phyloP scores from a whole-genome alignment of 192 early-diverging fungal species.

The Allomyces arbusculus region DNA sequence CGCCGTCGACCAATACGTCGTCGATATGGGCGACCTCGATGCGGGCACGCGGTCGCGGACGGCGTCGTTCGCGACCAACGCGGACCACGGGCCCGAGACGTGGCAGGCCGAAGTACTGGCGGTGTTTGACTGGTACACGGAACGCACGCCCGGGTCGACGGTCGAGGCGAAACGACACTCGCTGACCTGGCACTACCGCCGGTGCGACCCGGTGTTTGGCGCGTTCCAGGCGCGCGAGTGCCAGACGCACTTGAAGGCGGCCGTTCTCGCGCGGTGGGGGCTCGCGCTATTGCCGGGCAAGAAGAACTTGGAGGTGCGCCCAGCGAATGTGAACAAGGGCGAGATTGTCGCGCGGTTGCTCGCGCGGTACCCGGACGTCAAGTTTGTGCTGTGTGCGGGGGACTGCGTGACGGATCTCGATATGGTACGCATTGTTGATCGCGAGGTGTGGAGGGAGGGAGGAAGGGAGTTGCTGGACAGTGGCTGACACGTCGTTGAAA shows the following conservation, averaged over 20 bases:
- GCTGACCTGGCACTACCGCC: slow-evolving; percentile 91
- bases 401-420: slow-evolving; percentile 96
- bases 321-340: slow-evolving; percentile 87
- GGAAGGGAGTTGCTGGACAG: too few species aligned
- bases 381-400: slow-evolving; percentile 89
- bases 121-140: slow-evolving; percentile 86
- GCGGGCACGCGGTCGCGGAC: too few species aligned
- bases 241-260: slow-evolving; percentile 81
- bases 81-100: slow-evolving; percentile 28
- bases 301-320: slow-evolving; percentile 88
- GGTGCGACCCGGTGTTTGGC: slow-evolving; percentile 86
- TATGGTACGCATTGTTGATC: slow-evolving; percentile 53
- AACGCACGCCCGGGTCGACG: slow-evolving; percentile 81
- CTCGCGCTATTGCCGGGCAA: slow-evolving; percentile 89
- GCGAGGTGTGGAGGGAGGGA: too few species aligned
- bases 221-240: slow-evolving; percentile 94
- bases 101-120: slow-evolving; percentile 89
- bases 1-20: too few species aligned
- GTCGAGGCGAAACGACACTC: slow-evolving; percentile 84
- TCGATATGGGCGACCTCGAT: too few species aligned
- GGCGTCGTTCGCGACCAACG: too few species aligned
- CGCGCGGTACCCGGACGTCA: slow-evolving; percentile 33
- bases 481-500: too few species aligned
- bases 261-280: slow-evolving; percentile 76
- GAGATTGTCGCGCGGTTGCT: slow-evolving; percentile 83